phyloP scores from a whole-genome alignment of 2,329 filamentous ascomycete species.

The Penicillium italicum region DNA sequence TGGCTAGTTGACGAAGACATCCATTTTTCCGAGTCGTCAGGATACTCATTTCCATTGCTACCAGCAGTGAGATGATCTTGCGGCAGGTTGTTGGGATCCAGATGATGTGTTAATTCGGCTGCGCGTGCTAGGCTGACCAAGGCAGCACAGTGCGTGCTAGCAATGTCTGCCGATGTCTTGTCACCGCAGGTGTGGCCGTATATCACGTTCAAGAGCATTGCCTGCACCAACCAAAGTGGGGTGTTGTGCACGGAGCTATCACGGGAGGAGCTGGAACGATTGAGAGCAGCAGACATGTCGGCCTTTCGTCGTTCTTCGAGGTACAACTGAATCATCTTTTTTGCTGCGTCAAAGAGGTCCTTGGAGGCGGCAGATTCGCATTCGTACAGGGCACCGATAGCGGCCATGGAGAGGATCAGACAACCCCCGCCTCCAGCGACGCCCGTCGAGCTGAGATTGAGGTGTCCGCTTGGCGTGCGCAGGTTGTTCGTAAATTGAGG shows the following conservation, averaged over 20 bases:
- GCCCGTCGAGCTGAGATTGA: conserved; percentile 52
- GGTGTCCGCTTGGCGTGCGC: conserved; percentile 53
- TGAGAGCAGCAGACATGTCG: conserved; percentile 64
- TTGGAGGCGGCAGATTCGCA: conserved; percentile 74
- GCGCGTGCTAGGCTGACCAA: conserved; percentile 87
- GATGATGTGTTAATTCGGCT: conserved; percentile 64
- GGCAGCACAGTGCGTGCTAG: conserved; percentile 85
- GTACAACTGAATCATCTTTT: conserved; percentile 92
- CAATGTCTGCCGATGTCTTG: conserved; percentile 84
- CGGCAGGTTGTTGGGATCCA: conserved; percentile 37
- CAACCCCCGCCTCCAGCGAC: conserved; percentile 77
- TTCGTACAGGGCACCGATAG: conserved; percentile 84
- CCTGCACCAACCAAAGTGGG: conserved; percentile 91
- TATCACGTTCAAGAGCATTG: conserved; percentile 93
- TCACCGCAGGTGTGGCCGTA: conserved; percentile 95
- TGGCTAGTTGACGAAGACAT: conserved; percentile 33
- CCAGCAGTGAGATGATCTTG: conserved; percentile 45
- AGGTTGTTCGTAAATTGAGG: conserved; percentile 61
- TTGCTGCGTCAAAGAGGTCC: conserved; percentile 85
- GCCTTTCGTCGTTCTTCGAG: conserved; percentile 86
- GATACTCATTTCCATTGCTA: conserved; percentile 53
- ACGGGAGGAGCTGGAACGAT: conserved; percentile 49
- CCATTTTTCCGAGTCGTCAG: conserved; percentile 43
- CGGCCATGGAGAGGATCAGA: conserved; percentile 80
- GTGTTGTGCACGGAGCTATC: conserved; percentile 68